phyloP scores from a whole-genome alignment of 352 stramenopile species.

The Aphanomyces astaci region DNA sequence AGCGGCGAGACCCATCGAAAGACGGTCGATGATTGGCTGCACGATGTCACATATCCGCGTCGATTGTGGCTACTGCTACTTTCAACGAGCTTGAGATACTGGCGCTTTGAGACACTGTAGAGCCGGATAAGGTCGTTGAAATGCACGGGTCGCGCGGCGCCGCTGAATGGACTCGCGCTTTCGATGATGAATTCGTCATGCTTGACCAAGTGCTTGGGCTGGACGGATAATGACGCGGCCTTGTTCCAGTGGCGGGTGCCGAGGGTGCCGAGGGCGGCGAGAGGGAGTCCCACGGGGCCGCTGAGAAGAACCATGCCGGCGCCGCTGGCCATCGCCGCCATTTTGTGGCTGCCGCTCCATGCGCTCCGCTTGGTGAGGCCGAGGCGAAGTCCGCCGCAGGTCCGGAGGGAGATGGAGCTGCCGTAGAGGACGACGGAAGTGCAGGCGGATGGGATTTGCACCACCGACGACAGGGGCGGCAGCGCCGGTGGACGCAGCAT shows the following conservation, averaged over 20 bases:
- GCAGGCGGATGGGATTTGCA: slow-evolving; percentile 8
- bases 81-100: slow-evolving; percentile 41
- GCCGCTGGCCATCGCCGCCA: slow-evolving; percentile 40
- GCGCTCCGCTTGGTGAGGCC: slow-evolving; percentile 45
- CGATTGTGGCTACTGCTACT: too few relatives aligned
- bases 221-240: slow-evolving; percentile 32
- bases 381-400: slow-evolving; percentile 42
- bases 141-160: slow-evolving; percentile 34
- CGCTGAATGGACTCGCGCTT: slow-evolving; percentile 46
- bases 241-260: slow-evolving; percentile 67
- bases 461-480: neutral
- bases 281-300: slow-evolving; percentile 39
- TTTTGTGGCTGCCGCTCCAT: slow-evolving; percentile 47
- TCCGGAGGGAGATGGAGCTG: slow-evolving; percentile 35
- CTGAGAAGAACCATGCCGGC: slow-evolving; percentile 45
- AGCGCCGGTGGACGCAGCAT: neutral
- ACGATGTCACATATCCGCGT: slow-evolving; percentile 38
- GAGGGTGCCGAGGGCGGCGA: slow-evolving; percentile 41
- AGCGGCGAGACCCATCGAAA: slow-evolving; percentile 53
- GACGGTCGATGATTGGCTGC: slow-evolving; percentile 26
- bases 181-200: slow-evolving; percentile 44
- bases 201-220: slow-evolving; percentile 1
- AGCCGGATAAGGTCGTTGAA: slow-evolving; percentile 52
- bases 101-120: slow-evolving; percentile 37
- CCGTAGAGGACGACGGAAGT: slow-evolving; percentile 26